Conservation (phyloP, 164 flowering plant genomes). For the Hamamelis virginiana region DNA sequence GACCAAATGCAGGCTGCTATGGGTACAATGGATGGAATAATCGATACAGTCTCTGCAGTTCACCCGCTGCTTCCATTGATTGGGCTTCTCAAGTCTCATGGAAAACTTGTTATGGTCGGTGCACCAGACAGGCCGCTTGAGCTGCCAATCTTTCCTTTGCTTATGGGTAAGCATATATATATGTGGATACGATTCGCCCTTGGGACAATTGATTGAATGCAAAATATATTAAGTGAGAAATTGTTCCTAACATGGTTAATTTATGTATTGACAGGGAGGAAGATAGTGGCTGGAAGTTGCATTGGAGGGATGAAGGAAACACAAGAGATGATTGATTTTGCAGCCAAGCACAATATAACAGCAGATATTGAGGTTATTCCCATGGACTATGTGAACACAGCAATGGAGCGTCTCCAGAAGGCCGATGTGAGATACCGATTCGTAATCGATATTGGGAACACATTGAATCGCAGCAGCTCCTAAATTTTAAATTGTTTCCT, state of each 20-base stretch:
- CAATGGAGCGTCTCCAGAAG: slow-evolving; percentile 50
- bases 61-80: slow-evolving; percentile 44
- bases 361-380: slow-evolving; percentile 54
- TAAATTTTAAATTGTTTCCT: too few relatives aligned
- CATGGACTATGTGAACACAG: slow-evolving; percentile 55
- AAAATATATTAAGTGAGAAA: too few relatives aligned
- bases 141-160: slow-evolving; percentile 40
- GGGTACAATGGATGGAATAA: slow-evolving; percentile 48
- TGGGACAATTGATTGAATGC: too few relatives aligned
- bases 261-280: slow-evolving; percentile 48
- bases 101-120: slow-evolving; percentile 49
- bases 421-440: slow-evolving; percentile 54
- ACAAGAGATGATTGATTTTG: slow-evolving; percentile 62
- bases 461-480: too few relatives aligned
- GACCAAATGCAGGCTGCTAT: slow-evolving; percentile 42
- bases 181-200: too few relatives aligned
- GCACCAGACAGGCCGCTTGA: slow-evolving; percentile 45
- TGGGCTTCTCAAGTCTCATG: slow-evolving; percentile 38
- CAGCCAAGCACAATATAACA: slow-evolving; percentile 43
- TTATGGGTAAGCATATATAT: slow-evolving; percentile 32
- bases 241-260: too few relatives aligned
- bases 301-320: slow-evolving; percentile 59
- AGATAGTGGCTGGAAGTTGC: slow-evolving; percentile 36
- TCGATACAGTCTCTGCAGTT: slow-evolving; percentile 49
- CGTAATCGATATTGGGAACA: slow-evolving; percentile 50